Evolutionary conservation across 305 asterid species (phyloP).

Genomic region (Salvia sclarea): DNA sequence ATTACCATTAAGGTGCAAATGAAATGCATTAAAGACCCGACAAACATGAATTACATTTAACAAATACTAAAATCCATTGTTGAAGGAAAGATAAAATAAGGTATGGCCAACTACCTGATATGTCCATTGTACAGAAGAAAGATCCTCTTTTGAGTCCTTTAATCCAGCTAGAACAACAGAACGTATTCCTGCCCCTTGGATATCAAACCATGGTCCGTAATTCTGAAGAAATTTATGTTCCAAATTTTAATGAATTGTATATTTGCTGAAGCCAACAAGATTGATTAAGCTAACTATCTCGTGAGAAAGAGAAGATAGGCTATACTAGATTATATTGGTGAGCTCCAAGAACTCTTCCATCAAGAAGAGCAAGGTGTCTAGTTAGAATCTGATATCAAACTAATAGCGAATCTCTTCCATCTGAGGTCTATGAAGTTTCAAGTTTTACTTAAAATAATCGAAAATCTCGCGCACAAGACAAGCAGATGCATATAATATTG

Average conservation of each 20-base stretch:
- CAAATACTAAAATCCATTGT: too few relatives aligned
- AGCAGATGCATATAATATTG: too few relatives aligned
- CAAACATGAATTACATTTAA: too few relatives aligned
- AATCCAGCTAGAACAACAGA: conserved; percentile 52
- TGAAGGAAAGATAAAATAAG: background rate
- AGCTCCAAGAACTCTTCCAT: background rate
- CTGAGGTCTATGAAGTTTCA: too few relatives aligned
- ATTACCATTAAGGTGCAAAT: background rate
- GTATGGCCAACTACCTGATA: conserved; percentile 59
- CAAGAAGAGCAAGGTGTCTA: too few relatives aligned
- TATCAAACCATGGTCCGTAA: conserved; percentile 83
- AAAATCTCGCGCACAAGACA: too few relatives aligned
- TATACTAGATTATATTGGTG: background rate
- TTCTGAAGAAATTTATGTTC: conserved; percentile 46
- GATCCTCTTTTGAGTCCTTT: conserved; percentile 40
- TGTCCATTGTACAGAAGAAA: conserved; percentile 64
- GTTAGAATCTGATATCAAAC: too few relatives aligned
- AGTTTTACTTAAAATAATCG: too few relatives aligned
- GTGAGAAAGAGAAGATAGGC: background rate
- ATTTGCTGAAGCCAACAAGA: background rate
- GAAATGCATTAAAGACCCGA: too few relatives aligned
- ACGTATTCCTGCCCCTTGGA: conserved; percentile 61
- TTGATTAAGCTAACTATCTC: background rate
- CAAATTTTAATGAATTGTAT: conserved; percentile 17
- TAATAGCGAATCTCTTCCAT: too few relatives aligned